Conservation (phyloP, 345 rosid species). For the Atalantia buxifolia region DNA sequence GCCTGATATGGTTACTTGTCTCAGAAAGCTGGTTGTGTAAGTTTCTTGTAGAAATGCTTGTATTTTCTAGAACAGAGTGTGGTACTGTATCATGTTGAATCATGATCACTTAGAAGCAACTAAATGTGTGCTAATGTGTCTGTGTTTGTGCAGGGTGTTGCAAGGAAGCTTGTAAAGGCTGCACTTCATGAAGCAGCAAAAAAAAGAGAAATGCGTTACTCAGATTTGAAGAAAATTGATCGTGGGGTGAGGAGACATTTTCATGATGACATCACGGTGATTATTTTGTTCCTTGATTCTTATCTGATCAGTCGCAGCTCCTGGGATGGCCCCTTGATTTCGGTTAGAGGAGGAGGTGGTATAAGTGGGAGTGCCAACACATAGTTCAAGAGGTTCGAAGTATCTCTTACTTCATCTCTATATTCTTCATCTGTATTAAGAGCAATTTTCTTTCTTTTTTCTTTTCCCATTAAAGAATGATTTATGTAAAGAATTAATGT, state of each 20-base stretch:
- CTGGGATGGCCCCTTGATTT: conserved; percentile 43
- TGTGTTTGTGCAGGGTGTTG: conserved; percentile 57
- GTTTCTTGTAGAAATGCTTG: background rate
- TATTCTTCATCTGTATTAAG: conserved; percentile 24
- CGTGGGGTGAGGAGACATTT: conserved; percentile 96
- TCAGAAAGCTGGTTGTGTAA: background rate
- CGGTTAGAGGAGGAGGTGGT: conserved; percentile 58
- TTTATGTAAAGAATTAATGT: conserved; percentile 15
- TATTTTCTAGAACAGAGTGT: background rate
- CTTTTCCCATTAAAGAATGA: conserved; percentile 6
- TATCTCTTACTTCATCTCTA: conserved; percentile 9
- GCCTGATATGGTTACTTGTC: background rate
- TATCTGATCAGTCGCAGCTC: conserved; percentile 45
- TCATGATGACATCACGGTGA: conserved; percentile 89
- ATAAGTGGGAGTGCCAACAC: conserved; percentile 25
- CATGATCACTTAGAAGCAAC: background rate
- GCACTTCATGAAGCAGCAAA: conserved; percentile 88
- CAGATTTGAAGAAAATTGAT: conserved; percentile 91
- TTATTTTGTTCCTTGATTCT: conserved; percentile 76
- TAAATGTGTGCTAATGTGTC: background rate
- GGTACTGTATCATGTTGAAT: background rate
- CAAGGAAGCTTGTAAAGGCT: conserved; percentile 68
- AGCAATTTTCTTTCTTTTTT: conserved; percentile 8
- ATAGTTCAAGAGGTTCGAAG: conserved; percentile 30
- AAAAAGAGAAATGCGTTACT: conserved; percentile 93